Conservation (phyloP, 2,329 filamentous ascomycete genomes). For the Venturia nashicola region DNA sequence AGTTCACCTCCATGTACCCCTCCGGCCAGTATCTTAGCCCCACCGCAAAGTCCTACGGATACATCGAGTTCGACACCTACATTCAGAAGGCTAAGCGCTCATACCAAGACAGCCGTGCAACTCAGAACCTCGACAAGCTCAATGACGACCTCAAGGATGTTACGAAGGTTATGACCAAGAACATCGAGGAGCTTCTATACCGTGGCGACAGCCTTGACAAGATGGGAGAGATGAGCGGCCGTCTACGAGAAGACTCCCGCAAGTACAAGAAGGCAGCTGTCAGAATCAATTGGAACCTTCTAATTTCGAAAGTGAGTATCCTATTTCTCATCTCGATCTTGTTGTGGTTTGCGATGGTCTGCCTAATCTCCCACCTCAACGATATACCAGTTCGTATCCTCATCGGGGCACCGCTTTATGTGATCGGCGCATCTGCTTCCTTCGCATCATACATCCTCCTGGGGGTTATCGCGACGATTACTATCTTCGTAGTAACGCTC, state of each 20-base stretch:
- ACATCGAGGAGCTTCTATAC: constrained; percentile 95
- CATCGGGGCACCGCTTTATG: not conserved
- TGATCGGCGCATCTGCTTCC: not conserved
- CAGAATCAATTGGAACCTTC: constrained; percentile 93
- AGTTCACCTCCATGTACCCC: constrained; percentile 82
- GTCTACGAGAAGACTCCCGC: constrained; percentile 80
- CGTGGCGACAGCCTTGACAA: constrained; percentile 86
- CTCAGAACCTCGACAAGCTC: constrained; percentile 85
- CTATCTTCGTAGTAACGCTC: not conserved
- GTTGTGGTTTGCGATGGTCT: not conserved
- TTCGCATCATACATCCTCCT: not conserved
- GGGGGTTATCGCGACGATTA: not conserved
- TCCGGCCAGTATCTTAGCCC: constrained; percentile 60
- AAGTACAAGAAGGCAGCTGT: constrained; percentile 91
- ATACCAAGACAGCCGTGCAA: constrained; percentile 83
- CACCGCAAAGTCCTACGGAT: constrained; percentile 78
- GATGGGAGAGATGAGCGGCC: constrained; percentile 88
- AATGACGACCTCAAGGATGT: constrained; percentile 97
- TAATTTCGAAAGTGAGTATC: constrained; percentile 65
- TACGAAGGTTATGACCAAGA: constrained; percentile 99
- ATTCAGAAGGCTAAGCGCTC: constrained; percentile 86
- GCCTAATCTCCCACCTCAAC: not conserved
- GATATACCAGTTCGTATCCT: no score
- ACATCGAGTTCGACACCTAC: constrained; percentile 97
- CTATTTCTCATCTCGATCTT: not conserved